These are phyloP conservation scores for Tylopilus intermedius DNA, from an alignment of 768 basidiomycete species.

Conservation along the genomic window DNA sequence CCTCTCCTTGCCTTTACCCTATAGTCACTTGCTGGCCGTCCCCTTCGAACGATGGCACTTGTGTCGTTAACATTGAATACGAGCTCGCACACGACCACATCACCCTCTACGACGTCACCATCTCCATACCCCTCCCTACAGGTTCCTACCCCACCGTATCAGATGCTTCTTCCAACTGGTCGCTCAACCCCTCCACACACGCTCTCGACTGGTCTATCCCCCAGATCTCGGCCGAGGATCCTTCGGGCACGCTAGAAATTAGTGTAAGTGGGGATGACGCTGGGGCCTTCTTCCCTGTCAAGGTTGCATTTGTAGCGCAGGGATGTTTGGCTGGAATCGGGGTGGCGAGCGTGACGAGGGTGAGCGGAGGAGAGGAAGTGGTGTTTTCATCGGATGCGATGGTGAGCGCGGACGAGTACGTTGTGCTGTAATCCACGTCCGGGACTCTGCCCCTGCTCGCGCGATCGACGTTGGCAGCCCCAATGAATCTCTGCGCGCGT, in stretches of 20 bases:
- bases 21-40: conserved; percentile 97
- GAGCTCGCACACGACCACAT: conserved; percentile 86
- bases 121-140: conserved; percentile 86
- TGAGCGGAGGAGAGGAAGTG: conserved; percentile 45
- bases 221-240: conserved; percentile 54
- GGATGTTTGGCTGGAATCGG: conserved; percentile 77
- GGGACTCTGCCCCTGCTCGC: too few relatives aligned
- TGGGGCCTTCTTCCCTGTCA: conserved; percentile 89
- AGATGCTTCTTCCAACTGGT: conserved; percentile 65
- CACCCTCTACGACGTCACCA: conserved; percentile 76
- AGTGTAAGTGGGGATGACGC: conserved; percentile 79
- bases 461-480: too few relatives aligned
- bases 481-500: not conserved
- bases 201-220: conserved; percentile 84
- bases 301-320: conserved; percentile 72
- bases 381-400: conserved; percentile 53
- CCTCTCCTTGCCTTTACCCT: not conserved
- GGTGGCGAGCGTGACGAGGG: conserved; percentile 53
- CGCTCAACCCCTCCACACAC: conserved; percentile 73
- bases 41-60: conserved; percentile 85
- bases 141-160: conserved; percentile 85
- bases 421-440: conserved; percentile 38
- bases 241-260: conserved; percentile 88
- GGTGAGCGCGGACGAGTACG: conserved; percentile 52
- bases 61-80: conserved; percentile 94